Evolutionary conservation across 768 basidiomycete genomes (phyloP).

Genomic region (Panellus pusillus): DNA sequence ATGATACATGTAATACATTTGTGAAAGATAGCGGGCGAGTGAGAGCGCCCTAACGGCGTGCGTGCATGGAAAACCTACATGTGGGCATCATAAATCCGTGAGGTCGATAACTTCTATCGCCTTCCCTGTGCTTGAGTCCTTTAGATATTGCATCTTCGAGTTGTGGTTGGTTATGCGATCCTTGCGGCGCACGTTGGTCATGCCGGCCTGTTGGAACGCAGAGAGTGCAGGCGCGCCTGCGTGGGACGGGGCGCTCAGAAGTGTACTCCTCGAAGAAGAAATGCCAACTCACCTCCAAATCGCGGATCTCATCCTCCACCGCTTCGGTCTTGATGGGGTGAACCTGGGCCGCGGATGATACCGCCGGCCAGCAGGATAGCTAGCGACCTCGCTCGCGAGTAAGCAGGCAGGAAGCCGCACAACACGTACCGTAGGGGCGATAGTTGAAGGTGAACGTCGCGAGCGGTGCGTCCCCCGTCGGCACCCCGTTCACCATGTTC

Average conservation of each 20-base stretch:
- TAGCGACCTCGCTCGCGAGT: not conserved
- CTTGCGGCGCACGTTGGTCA: not conserved
- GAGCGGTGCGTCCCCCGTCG: constrained; percentile 26
- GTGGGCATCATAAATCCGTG: constrained; percentile 6
- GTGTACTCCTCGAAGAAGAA: not conserved
- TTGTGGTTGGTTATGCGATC: not conserved
- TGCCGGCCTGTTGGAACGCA: not conserved
- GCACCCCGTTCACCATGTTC: constrained; percentile 29
- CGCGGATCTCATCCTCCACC: constrained; percentile 14
- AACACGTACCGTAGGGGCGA: constrained; percentile 32
- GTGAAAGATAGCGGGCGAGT: too few relatives aligned
- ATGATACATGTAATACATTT: too few relatives aligned
- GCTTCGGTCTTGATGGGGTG: constrained; percentile 14
- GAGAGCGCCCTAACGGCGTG: too few relatives aligned
- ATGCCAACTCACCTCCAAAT: constrained; percentile 9
- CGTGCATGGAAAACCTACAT: not conserved
- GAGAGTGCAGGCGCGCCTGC: constrained; percentile 8
- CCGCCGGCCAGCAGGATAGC: constrained; percentile 16
- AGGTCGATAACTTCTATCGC: constrained; percentile 15
- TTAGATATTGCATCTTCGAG: constrained; percentile 3
- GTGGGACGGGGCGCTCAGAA: not conserved
- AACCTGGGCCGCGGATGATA: constrained; percentile 10
- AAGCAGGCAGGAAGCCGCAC: not conserved
- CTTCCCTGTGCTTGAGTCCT: constrained; percentile 11
- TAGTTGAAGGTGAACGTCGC: constrained; percentile 35